Percentiles rank a stretch among this genome's conserved stretches.
These are phyloP conservation scores for Scheffersomyces lignicola DNA, from an alignment of 1,139 yeast genomes.

Conservation along the genomic window DNA sequence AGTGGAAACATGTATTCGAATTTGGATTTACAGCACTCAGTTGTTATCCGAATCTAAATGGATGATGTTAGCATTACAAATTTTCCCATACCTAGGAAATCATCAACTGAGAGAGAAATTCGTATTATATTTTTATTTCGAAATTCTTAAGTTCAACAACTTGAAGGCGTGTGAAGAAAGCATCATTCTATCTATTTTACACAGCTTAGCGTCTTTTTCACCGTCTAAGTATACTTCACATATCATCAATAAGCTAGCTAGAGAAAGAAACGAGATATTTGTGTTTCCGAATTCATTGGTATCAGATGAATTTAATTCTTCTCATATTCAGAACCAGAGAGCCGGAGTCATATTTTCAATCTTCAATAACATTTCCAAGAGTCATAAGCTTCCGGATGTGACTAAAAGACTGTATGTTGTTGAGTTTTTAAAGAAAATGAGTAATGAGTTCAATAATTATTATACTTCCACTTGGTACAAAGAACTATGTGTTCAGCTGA, in stretches of 20 bases:
- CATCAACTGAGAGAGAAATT: slow-evolving; percentile 37
- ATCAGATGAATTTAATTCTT: slow-evolving; percentile 19
- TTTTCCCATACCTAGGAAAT: slow-evolving; percentile 44
- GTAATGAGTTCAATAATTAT: slow-evolving; percentile 28
- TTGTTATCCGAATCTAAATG: slow-evolving; percentile 27
- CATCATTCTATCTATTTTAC: slow-evolving; percentile 22
- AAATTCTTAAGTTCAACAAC: slow-evolving; percentile 23
- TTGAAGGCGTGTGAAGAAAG: slow-evolving; percentile 24
- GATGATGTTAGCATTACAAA: slow-evolving; percentile 39
- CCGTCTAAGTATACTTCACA: slow-evolving; percentile 26
- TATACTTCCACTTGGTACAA: slow-evolving; percentile 24
- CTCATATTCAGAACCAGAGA: slow-evolving; percentile 21
- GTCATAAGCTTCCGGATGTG: slow-evolving; percentile 12
- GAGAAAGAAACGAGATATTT: slow-evolving; percentile 18
- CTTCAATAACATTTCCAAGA: slow-evolving; percentile 20
- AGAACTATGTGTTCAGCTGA: slow-evolving; percentile 29
- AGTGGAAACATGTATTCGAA: slow-evolving; percentile 27
- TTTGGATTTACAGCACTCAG: slow-evolving; percentile 30
- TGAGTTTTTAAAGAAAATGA: slow-evolving; percentile 26
- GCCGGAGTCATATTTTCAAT: slow-evolving; percentile 20
- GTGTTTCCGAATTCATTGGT: slow-evolving; percentile 16
- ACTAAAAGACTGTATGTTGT: slow-evolving; percentile 20
- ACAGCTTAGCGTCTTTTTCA: slow-evolving; percentile 25
- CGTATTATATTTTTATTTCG: slow-evolving; percentile 27
- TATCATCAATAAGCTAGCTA: slow-evolving; percentile 22